Evolutionary conservation across 169 alveolate species (phyloP).

Genomic region (Eimeria acervulina): DNA sequence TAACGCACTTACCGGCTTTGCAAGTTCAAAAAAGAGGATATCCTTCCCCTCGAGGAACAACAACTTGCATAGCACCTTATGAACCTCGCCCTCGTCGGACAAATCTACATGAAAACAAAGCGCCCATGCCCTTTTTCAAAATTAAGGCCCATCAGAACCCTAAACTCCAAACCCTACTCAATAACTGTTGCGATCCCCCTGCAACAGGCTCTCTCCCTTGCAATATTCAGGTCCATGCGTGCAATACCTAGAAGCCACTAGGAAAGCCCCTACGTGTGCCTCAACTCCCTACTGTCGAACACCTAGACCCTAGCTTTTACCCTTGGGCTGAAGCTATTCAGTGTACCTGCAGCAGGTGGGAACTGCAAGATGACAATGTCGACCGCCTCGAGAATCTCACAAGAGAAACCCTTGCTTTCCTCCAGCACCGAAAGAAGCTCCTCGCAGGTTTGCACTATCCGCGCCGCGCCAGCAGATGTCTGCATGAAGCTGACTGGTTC

Average conservation of each 20-base stretch:
- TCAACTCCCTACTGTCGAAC: not conserved
- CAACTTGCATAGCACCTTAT: constrained; percentile 3
- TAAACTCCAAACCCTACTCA: not conserved
- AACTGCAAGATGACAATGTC: constrained; percentile 56
- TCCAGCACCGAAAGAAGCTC: constrained; percentile 58
- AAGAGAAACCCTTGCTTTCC: not conserved
- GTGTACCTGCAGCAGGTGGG: constrained; percentile 45
- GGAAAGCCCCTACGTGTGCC: not conserved
- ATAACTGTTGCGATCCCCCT: not conserved
- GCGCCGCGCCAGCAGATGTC: constrained; percentile 47
- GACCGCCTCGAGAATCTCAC: constrained; percentile 44
- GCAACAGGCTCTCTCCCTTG: not conserved
- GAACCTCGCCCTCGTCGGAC: constrained; percentile 32
- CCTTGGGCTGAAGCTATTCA: not conserved
- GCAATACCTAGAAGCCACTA: not conserved
- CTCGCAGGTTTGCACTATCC: constrained; percentile 16
- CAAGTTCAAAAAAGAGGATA: constrained; percentile 38
- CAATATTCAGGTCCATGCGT: not conserved
- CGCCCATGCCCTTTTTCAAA: not conserved
- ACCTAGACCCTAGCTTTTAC: not conserved
- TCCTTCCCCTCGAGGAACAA: not conserved
- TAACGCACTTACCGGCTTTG: constrained; percentile 29
- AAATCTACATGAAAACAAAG: not conserved
- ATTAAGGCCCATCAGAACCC: not conserved
- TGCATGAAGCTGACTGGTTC: constrained; percentile 56